Base-by-base conservation (phyloP, 441 rosid genomes). In the Hura crepitans region DNA sequence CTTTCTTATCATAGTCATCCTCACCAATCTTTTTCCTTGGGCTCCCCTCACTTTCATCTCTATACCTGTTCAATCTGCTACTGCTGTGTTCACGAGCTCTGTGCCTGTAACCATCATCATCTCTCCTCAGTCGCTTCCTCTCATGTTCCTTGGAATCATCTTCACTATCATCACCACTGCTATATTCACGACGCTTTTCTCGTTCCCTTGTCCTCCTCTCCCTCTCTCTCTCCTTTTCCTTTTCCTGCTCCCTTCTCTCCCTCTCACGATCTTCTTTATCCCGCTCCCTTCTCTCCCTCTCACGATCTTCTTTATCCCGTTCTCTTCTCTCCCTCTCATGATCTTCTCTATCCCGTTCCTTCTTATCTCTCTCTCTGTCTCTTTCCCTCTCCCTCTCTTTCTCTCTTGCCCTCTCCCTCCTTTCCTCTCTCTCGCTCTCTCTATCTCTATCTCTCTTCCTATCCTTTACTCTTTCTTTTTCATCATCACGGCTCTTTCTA, bases 31-130 rank as follows among this genome's bases (percentile, higher is more conserved):
- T 83, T 72, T 57, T 84, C 81, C 78, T 80, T 0, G 80, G 89
- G 77, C 84, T 84, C 72, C 79, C 91, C 27, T 75, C 94, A 71
- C 76, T 81, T 18, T 80, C 83, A 71, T 72, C 82, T 80, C 70
- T 77, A 46, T 76, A 90, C 77, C 72, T 84, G 74, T 61, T 86
- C 60, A 83, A 75, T 82, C 80, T 80, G 82, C 85, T 79, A 72
- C 74, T 67, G 79, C 86, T 83, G 72, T 55, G 78, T 31, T 89
- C 94, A 43, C 65, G 82, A 49, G 81, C 78, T 74, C 77, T 86
- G 67, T 79, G 90, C 79, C 78, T 87, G 64, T 73, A 47, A 46
- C 84, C 91, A 47, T 70, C 83, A 58, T 81, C 81, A 62, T 69
- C 83, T 72, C 82, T 81, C 79, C 72, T 80, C 25, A 71, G 78